These are phyloP conservation scores for Malassezia brasiliensis DNA, from an alignment of 1,284 basidiomycete genomes.

Conservation along the genomic window DNA sequence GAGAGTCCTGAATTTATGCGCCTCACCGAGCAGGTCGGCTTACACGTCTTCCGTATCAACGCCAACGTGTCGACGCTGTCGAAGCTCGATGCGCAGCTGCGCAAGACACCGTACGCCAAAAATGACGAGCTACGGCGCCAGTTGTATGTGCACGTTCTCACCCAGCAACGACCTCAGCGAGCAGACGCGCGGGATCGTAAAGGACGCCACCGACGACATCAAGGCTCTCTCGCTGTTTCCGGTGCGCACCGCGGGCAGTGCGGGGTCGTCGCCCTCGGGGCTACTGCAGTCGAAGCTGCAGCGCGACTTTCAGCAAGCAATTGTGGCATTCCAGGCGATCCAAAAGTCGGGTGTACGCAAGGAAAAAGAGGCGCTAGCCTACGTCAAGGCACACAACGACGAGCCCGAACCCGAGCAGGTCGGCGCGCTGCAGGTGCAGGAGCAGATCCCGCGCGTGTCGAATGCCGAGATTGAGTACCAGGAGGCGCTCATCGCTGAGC, in stretches of 20 bases:
- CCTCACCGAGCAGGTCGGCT: slow-evolving; percentile 73
- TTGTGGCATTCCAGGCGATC: slow-evolving; percentile 68
- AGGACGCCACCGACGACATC: slow-evolving; percentile 80
- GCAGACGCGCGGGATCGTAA: slow-evolving; percentile 83
- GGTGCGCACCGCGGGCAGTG: slow-evolving; percentile 8
- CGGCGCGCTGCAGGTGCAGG: slow-evolving; percentile 9
- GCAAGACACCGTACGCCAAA: slow-evolving; percentile 54
- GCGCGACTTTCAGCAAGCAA: slow-evolving; percentile 78
- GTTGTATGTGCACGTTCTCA: not conserved
- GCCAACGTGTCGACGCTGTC: slow-evolving; percentile 90
- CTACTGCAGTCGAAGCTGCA: slow-evolving; percentile 71
- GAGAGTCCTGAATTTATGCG: slow-evolving; percentile 55
- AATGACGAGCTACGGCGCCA: slow-evolving; percentile 4
- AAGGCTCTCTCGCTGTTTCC: slow-evolving; percentile 55
- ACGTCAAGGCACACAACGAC: slow-evolving; percentile 27
- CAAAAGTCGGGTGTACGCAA: slow-evolving; percentile 52
- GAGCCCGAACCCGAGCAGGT: not conserved
- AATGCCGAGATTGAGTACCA: slow-evolving; percentile 84
- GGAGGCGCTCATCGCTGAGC: slow-evolving; percentile 87
- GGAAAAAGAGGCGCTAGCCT: slow-evolving; percentile 77
- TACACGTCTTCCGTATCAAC: slow-evolving; percentile 98
- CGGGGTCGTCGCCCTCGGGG: slow-evolving; percentile 20
- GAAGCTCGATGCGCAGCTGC: slow-evolving; percentile 72
- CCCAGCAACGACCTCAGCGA: slow-evolving; percentile 67
- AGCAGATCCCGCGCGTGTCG: slow-evolving; percentile 1